These are phyloP conservation scores for Aureobasidium zeae DNA, from an alignment of 2,329 filamentous ascomycete species.

Conservation along the genomic window DNA sequence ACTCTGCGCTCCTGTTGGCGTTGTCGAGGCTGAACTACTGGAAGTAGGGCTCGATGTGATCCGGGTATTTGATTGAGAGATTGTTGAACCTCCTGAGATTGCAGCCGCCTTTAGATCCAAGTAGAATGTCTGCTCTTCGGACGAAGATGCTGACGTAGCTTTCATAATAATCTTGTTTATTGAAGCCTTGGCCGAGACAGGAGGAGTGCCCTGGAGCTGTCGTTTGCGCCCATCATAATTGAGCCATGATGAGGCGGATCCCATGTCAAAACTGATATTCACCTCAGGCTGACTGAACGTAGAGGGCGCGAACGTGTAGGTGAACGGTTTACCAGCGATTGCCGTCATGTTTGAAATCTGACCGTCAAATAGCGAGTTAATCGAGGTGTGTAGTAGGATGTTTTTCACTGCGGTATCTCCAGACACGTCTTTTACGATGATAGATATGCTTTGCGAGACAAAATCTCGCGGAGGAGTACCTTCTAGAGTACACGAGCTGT, in stretches of 20 bases:
- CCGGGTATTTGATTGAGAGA: background rate
- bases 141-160: constrained; percentile 17
- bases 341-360: constrained; percentile 39
- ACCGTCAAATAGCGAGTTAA: constrained; percentile 35
- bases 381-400: constrained; percentile 29
- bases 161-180: constrained; percentile 36
- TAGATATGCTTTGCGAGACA: constrained; percentile 51
- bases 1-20: constrained; percentile 3
- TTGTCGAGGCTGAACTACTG: constrained; percentile 16
- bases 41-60: constrained; percentile 17
- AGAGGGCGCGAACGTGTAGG: constrained; percentile 38
- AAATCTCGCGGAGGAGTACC: constrained; percentile 56
- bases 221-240: constrained; percentile 38
- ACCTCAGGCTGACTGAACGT: constrained; percentile 35
- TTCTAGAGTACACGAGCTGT: constrained; percentile 49
- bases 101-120: constrained; percentile 28
- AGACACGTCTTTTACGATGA: constrained; percentile 52
- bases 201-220: constrained; percentile 42
- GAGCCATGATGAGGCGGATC: constrained; percentile 39
- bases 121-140: constrained; percentile 36
- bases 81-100: background rate
- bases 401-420: constrained; percentile 51
- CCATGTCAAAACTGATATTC: constrained; percentile 37
- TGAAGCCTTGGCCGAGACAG: constrained; percentile 31
- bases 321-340: constrained; percentile 42